Conservation (phyloP, 2,329 filamentous ascomycete genomes). For the Dactylellina sp. region DNA sequence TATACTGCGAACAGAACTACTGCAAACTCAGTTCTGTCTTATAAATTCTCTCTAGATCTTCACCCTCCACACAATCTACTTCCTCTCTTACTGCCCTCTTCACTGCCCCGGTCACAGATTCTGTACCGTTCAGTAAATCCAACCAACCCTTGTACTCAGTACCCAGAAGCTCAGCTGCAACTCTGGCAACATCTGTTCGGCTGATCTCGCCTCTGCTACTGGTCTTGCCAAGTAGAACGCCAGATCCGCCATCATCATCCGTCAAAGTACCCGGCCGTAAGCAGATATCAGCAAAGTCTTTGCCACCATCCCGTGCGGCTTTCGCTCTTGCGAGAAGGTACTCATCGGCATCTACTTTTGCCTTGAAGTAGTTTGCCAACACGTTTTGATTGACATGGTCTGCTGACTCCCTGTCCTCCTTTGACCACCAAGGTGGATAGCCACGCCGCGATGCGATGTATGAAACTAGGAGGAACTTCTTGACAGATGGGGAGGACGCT, state of each 20-base stretch:
- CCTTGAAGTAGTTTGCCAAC: slow-evolving; percentile 69
- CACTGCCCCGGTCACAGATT: slow-evolving; percentile 57
- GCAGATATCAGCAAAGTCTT: slow-evolving; percentile 40
- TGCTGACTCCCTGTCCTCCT: slow-evolving; percentile 61
- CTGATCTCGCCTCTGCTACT: slow-evolving; percentile 65
- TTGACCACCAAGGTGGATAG: slow-evolving; percentile 70
- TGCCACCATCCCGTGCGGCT: slow-evolving; percentile 35
- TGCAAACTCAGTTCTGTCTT: slow-evolving; percentile 27
- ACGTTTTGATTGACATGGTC: slow-evolving; percentile 63
- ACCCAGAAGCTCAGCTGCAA: slow-evolving; percentile 70
- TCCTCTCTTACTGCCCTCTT: slow-evolving; percentile 50
- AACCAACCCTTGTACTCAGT: slow-evolving; percentile 65
- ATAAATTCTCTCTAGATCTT: slow-evolving; percentile 44
- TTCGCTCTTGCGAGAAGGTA: slow-evolving; percentile 51
- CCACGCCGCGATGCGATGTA: slow-evolving; percentile 70
- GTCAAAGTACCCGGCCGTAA: slow-evolving; percentile 62
- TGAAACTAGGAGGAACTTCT: slow-evolving; percentile 74
- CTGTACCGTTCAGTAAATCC: slow-evolving; percentile 58
- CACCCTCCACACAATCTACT: slow-evolving; percentile 44
- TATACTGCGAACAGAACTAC: neutral
- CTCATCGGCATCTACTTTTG: slow-evolving; percentile 71
- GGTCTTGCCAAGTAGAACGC: slow-evolving; percentile 65
- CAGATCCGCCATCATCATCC: slow-evolving; percentile 65
- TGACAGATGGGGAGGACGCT: slow-evolving; percentile 69
- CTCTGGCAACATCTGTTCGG: slow-evolving; percentile 72